These are phyloP conservation scores for Suhomyces terraborum DNA, from an alignment of 1,139 yeast genomes.

Conservation along the genomic window DNA sequence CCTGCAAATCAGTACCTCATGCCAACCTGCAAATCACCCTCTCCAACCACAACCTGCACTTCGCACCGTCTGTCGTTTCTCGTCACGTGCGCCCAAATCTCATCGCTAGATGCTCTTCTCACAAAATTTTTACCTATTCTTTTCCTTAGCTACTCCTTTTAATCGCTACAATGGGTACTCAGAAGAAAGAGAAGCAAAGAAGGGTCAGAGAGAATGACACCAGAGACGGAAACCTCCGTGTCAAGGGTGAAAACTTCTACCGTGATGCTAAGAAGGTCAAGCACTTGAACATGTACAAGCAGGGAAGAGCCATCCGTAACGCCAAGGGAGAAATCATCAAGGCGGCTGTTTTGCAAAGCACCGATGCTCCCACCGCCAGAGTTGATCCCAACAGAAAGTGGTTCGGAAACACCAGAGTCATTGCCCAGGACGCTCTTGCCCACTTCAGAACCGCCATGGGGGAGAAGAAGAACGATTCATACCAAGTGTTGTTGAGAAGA, in stretches of 20 bases:
- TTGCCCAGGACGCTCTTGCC: conserved; percentile 91
- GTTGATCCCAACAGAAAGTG: conserved; percentile 96
- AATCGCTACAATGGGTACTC: conserved; percentile 70
- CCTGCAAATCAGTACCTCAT: conserved; percentile 2
- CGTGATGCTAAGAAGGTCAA: conserved; percentile 91
- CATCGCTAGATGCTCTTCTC: conserved; percentile 12
- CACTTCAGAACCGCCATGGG: conserved; percentile 96
- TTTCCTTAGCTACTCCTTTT: neutral
- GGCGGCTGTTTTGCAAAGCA: conserved; percentile 88
- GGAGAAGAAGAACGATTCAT: conserved; percentile 81
- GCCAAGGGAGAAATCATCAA: conserved; percentile 82
- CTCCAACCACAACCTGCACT: neutral
- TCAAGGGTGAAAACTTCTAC: conserved; percentile 96
- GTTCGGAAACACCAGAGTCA: conserved; percentile 97
- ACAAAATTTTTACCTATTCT: conserved; percentile 8
- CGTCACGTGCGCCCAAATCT: neutral
- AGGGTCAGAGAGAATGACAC: conserved; percentile 79
- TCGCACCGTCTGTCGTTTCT: neutral
- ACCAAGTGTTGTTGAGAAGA: conserved; percentile 83
- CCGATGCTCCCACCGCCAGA: conserved; percentile 87
- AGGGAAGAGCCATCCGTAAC: conserved; percentile 84
- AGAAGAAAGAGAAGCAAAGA: conserved; percentile 87
- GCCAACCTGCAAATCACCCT: neutral
- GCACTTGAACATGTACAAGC: conserved; percentile 88
- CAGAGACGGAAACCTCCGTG: conserved; percentile 88